phyloP scores from a whole-genome alignment of 2,329 filamentous ascomycete species.

The Aureobasidium sp. region DNA sequence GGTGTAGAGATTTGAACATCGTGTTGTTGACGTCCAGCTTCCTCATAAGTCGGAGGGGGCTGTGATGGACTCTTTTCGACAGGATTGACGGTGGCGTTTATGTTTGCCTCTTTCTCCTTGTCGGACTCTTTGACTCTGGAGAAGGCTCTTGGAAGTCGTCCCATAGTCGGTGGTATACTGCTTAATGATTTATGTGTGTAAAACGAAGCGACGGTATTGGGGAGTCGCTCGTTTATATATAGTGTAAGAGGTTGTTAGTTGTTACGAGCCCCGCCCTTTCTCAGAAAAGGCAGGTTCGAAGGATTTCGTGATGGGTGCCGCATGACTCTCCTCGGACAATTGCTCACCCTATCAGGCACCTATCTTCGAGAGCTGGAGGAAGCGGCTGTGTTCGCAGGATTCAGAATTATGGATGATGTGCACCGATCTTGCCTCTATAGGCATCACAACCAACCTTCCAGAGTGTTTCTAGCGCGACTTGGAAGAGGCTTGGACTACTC shows the following conservation, averaged over 20 bases:
- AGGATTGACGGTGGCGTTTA: slow-evolving; percentile 19
- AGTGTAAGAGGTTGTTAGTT: neutral
- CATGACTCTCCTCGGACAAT: neutral
- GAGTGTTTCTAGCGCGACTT: slow-evolving; percentile 14
- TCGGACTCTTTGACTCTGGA: slow-evolving; percentile 17
- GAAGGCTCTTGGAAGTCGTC: slow-evolving; percentile 25
- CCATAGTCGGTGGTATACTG: neutral
- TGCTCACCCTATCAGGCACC: neutral
- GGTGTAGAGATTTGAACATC: slow-evolving; percentile 22
- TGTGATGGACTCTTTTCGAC: slow-evolving; percentile 15
- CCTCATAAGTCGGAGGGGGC: slow-evolving; percentile 20
- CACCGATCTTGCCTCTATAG: neutral
- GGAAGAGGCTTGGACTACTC: slow-evolving; percentile 9
- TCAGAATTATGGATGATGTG: neutral
- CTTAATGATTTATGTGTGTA: neutral
- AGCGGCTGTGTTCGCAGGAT: neutral
- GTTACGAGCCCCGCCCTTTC: neutral
- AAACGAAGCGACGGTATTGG: neutral
- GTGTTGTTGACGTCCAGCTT: slow-evolving; percentile 18
- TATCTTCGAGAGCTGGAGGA: neutral
- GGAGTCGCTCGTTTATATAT: neutral
- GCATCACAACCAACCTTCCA: neutral
- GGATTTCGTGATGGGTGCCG: neutral
- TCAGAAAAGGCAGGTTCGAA: neutral
- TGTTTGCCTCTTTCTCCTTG: slow-evolving; percentile 27